A percentile compares a stretch with the other conserved stretches of the same genome.
Evolutionary conservation across 495 filamentous ascomycete genomes (phyloP).

Genomic region (Trichocladium uniseriatum): DNA sequence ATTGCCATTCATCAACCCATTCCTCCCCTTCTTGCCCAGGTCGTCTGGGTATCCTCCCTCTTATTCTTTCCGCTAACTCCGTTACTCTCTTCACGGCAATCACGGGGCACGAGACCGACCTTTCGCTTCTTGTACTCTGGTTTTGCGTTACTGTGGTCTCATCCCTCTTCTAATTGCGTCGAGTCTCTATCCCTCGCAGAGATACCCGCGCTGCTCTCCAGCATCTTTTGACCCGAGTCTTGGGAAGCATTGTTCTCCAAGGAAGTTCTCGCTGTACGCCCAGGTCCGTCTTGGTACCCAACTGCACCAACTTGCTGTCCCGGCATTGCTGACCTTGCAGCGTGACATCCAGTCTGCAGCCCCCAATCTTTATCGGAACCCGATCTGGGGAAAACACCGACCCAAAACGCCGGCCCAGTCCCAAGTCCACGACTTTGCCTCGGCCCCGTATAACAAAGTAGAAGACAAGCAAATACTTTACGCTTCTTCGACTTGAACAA

Average conservation of each 20-base stretch:
- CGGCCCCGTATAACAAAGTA: background rate
- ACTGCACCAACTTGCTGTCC: background rate
- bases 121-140: conserved; percentile 21
- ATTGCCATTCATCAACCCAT: conserved; percentile 21
- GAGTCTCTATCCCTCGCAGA: conserved; percentile 20
- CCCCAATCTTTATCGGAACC: conserved; percentile 5
- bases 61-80: conserved; percentile 10
- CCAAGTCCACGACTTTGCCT: background rate
- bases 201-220: conserved; percentile 6
- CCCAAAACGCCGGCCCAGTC: background rate
- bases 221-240: background rate
- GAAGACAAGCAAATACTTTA: background rate
- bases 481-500: background rate
- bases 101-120: conserved; percentile 12
- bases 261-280: background rate
- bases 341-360: background rate
- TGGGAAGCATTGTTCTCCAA: background rate
- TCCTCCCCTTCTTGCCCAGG: conserved; percentile 6
- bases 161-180: conserved; percentile 13
- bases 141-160: conserved; percentile 6
- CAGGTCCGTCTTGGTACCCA: conserved; percentile 1
- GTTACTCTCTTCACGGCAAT: conserved; percentile 7
- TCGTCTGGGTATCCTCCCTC: conserved; percentile 1
- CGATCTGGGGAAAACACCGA: conserved; percentile 4
- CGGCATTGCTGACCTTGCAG: conserved; percentile 4